Evolutionary conservation across 2,329 filamentous ascomycete genomes (phyloP).

Genomic region (Phoma herbarum): DNA sequence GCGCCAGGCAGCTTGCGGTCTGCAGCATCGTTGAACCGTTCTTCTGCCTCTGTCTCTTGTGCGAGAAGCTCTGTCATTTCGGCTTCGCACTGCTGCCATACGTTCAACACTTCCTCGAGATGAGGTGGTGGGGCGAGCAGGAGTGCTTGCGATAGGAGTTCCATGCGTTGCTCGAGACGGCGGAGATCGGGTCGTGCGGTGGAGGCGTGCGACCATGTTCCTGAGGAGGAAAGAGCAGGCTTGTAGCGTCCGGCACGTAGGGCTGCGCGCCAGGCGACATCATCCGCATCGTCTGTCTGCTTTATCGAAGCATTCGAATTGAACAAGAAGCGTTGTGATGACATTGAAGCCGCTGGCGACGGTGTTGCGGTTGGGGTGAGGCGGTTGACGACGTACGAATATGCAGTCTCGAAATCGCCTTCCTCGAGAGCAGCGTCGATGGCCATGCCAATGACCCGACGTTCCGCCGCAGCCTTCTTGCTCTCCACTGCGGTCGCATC

Average conservation of each 20-base stretch:
- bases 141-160: conserved; percentile 78
- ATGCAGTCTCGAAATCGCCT: conserved; percentile 85
- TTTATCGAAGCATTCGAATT: conserved; percentile 21
- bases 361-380: conserved; percentile 54
- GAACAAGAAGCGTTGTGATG: conserved; percentile 36
- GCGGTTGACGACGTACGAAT: conserved; percentile 80
- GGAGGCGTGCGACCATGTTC: conserved; percentile 55
- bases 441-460: conserved; percentile 80
- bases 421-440: conserved; percentile 78
- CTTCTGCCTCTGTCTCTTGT: conserved; percentile 72
- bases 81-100: conserved; percentile 80
- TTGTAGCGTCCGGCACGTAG: conserved; percentile 80
- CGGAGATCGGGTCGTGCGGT: conserved; percentile 65
- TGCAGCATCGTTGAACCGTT: conserved; percentile 73
- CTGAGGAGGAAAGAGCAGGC: conserved; percentile 41
- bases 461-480: conserved; percentile 61
- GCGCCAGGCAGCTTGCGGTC: conserved; percentile 63
- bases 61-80: conserved; percentile 73
- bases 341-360: conserved; percentile 34
- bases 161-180: conserved; percentile 81
- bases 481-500: conserved; percentile 37
- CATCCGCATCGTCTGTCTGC: conserved; percentile 58
- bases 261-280: conserved; percentile 81
- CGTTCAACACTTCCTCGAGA: conserved; percentile 77
- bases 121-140: conserved; percentile 75